Base-by-base conservation (phyloP, 164 flowering plant species). In the Protea cynaroides region DNA sequence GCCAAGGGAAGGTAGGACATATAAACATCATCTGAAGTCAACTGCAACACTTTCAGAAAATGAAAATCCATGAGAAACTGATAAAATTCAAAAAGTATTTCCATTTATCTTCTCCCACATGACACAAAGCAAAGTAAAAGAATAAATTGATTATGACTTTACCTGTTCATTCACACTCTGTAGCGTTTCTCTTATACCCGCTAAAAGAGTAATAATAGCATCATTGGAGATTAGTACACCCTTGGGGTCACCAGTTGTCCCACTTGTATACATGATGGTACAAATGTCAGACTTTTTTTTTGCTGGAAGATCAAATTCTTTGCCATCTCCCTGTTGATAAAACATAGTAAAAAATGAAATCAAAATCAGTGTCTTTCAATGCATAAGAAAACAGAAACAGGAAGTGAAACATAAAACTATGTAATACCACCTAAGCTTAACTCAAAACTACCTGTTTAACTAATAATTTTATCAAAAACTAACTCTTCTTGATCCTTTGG, bases 191-290 rank as follows among this genome's bases (percentile, higher is more conserved):
- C 80, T 77, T 46, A 86, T 86, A 25, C 97, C 99, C 69, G 89
- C 79, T 61, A 89, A 62, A 57, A 92, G 83, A 49, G 88, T 73
- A 61, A 92, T 74, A 71, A 95, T 84, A 68, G 85, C 86, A 2
- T 86, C 82, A 72, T 92, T 85, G 56, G 96, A 84, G 40, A 92
- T 80, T 79, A 95, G 36, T 6, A 95, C 99, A 58, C 97, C 99
- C 74, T 95, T 95, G 36, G 99, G 99, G 50, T 92, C 97, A 59
- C 99, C 96, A 36, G 97, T 95, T 51, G 99, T 95, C 79, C 97
- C 99, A 75, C 99, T 95, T 18, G 97, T 95, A 72, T 95, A 95
- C 97, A 95, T 95, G 65, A 95, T 90, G n/a, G 97, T 95, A 64
- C 91, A 92, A 12, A 95, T 86, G 59, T 95, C 99, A 25, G 68